phyloP scores from a whole-genome alignment of 768 basidiomycete genomes.

The Coprinellus aureogranulatus region DNA sequence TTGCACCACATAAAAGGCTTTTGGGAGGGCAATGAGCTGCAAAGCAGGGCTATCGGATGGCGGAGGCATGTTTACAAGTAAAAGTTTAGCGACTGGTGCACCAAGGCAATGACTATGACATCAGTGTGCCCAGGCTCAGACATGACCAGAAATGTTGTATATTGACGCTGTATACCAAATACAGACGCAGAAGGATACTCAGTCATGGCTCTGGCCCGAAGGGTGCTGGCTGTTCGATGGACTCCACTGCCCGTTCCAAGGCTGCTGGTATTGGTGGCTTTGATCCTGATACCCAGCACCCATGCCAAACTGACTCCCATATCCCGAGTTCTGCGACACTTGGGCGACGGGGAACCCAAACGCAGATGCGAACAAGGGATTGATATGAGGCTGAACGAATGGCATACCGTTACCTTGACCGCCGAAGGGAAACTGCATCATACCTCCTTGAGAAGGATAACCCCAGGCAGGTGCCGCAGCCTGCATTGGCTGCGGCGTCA shows the following conservation, averaged over 20 bases:
- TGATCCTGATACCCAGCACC: constrained; percentile 1
- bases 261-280: constrained; percentile 4
- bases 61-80: constrained; percentile 34
- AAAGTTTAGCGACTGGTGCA: no score
- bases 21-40: constrained; percentile 43
- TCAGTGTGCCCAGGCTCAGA: no score
- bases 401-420: constrained; percentile 11
- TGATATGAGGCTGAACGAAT: constrained; percentile 78
- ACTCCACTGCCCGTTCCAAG: constrained; percentile 42
- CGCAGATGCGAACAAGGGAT: constrained; percentile 70
- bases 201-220: neutral
- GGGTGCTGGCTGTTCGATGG: constrained; percentile 13
- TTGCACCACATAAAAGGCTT: constrained; percentile 46
- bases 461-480: neutral
- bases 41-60: constrained; percentile 46
- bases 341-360: constrained; percentile 44
- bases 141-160: neutral
- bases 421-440: constrained; percentile 1
- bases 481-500: neutral
- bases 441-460: neutral
- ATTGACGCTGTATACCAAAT: neutral
- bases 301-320: neutral
- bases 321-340: neutral
- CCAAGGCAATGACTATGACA: neutral
- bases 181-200: neutral